Conservation (phyloP, 306 rosid species). For the Quercus agrifolia region DNA sequence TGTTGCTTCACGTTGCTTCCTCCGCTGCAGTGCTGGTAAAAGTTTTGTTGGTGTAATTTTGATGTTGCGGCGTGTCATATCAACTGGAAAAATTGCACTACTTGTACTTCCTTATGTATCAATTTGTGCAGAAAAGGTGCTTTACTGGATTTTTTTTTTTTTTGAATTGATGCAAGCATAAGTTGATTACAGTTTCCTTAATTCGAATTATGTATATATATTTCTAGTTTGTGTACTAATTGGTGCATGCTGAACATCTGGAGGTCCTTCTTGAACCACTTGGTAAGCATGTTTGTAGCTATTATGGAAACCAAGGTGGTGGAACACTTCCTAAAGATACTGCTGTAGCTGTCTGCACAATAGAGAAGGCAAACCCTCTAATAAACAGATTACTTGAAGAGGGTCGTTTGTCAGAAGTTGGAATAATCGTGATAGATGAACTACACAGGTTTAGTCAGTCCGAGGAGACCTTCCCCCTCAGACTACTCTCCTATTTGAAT, state of each 20-base stretch:
- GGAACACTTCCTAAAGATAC: constrained; percentile 95
- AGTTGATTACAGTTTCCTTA: constrained; percentile 9
- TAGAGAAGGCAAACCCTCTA: constrained; percentile 94
- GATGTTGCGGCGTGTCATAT: constrained; percentile 77
- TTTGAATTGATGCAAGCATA: constrained; percentile 9
- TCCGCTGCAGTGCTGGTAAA: constrained; percentile 86
- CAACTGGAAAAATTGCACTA: constrained; percentile 80
- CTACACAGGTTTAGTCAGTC: constrained; percentile 41
- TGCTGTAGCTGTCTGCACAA: constrained; percentile 94
- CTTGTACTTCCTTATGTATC: constrained; percentile 98
- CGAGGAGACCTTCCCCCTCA: no score
- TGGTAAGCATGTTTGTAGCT: constrained; percentile 90
- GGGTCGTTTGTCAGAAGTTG: constrained; percentile 90
- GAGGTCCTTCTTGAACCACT: constrained; percentile 92
- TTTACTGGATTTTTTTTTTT: neutral
- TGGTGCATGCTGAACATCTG: constrained; percentile 83
- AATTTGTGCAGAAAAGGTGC: constrained; percentile 96
- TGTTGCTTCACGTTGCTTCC: constrained; percentile 29
- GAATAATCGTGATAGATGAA: constrained; percentile 94
- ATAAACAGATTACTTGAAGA: constrained; percentile 89
- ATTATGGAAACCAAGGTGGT: constrained; percentile 96
- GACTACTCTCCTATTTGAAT: no score
- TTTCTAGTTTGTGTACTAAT: constrained; percentile 18
- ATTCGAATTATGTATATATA: neutral
- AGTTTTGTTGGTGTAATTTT: constrained; percentile 96